Conservation (phyloP, 2,329 filamentous ascomycete genomes). For the Juglanconis juglandina region DNA sequence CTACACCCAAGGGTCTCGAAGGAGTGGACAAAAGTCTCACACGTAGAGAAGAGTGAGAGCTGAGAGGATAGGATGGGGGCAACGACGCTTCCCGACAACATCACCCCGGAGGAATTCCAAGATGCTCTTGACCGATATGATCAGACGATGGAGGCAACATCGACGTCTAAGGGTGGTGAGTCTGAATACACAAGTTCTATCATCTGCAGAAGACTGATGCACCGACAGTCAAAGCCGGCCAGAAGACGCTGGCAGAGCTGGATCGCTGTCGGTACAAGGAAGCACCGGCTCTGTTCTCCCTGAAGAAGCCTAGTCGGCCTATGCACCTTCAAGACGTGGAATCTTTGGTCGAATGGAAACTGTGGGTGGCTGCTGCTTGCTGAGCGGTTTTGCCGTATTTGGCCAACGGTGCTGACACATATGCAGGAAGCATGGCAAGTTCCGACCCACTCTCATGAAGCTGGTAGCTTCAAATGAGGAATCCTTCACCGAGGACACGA, state of each 20-base stretch:
- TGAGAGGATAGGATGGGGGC: slow-evolving; percentile 15
- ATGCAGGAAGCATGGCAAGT: slow-evolving; percentile 57
- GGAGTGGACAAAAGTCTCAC: too few species aligned
- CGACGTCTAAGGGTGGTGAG: slow-evolving; percentile 43
- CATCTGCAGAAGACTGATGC: not conserved
- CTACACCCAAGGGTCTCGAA: too few species aligned
- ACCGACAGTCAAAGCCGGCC: slow-evolving; percentile 42
- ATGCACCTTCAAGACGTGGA: slow-evolving; percentile 59
- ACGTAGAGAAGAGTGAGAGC: too few species aligned
- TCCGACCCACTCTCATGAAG: slow-evolving; percentile 58
- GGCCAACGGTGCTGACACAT: slow-evolving; percentile 6
- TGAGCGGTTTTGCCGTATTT: not conserved
- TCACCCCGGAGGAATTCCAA: slow-evolving; percentile 26
- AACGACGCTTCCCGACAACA: slow-evolving; percentile 20
- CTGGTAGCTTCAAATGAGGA: slow-evolving; percentile 60
- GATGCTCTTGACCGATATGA: slow-evolving; percentile 24
- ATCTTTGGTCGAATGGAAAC: slow-evolving; percentile 66
- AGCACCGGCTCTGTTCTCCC: slow-evolving; percentile 45
- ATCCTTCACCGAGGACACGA: slow-evolving; percentile 41
- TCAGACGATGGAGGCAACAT: slow-evolving; percentile 35
- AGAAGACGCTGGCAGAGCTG: slow-evolving; percentile 52
- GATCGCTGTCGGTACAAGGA: slow-evolving; percentile 58
- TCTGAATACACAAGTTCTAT: not conserved
- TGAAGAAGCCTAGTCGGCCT: slow-evolving; percentile 28
- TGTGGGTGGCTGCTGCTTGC: slow-evolving; percentile 45